Conservation (phyloP, 2,329 filamentous ascomycete species). For the Domatiomyces catenatus region DNA sequence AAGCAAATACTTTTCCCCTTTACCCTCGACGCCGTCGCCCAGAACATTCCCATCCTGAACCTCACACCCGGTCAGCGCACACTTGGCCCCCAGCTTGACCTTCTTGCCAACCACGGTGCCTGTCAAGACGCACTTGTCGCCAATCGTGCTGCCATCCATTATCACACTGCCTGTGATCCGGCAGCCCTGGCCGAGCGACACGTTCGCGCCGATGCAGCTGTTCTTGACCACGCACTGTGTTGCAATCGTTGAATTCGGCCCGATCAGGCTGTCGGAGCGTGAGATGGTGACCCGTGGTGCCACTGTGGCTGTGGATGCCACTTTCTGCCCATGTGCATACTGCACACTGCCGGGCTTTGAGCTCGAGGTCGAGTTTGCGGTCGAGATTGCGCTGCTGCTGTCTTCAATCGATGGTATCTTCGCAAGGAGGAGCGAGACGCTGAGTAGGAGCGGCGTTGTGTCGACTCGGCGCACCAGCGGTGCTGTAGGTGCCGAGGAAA, state of each 20-base stretch:
- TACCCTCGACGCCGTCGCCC: conserved; percentile 54
- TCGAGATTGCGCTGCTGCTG: conserved; percentile 38
- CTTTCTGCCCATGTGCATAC: conserved; percentile 63
- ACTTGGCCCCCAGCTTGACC: conserved; percentile 68
- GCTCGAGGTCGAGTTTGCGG: conserved; percentile 54
- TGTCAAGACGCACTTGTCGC: conserved; percentile 68
- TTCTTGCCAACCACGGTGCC: conserved; percentile 74
- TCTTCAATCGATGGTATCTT: conserved; percentile 55
- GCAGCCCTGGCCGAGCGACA: conserved; percentile 71
- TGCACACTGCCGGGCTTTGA: conserved; percentile 24
- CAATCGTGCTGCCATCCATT: conserved; percentile 82
- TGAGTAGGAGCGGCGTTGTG: conserved; percentile 64
- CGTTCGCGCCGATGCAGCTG: conserved; percentile 72
- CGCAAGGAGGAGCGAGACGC: conserved; percentile 70
- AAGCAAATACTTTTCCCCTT: conserved; percentile 48
- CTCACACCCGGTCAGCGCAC: conserved; percentile 73
- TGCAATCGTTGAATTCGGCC: conserved; percentile 75
- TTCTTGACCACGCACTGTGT: conserved; percentile 89
- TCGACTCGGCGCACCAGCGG: conserved; percentile 78
- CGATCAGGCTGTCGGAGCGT: conserved; percentile 65
- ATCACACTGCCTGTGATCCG: conserved; percentile 74
- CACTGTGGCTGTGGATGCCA: conserved; percentile 70
- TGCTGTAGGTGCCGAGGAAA: conserved; percentile 37
- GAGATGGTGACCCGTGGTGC: conserved; percentile 70
- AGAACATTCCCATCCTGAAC: conserved; percentile 74